phyloP scores from a whole-genome alignment of 1,139 yeast species.

The Spathaspora sp. region DNA sequence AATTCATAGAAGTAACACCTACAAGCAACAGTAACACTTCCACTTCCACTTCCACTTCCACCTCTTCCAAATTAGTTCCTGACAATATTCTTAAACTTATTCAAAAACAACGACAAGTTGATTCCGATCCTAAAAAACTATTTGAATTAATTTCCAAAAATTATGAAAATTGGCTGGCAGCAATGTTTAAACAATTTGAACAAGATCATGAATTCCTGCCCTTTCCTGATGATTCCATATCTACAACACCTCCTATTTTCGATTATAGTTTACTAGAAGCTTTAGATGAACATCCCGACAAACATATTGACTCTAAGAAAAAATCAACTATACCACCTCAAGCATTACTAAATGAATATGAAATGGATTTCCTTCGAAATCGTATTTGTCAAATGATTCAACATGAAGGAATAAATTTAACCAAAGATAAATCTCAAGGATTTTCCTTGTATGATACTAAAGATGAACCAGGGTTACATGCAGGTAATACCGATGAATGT shows the following conservation, averaged over 20 bases:
- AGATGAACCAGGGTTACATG: constrained; percentile 43
- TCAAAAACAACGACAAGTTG: background rate
- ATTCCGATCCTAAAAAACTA: constrained; percentile 22
- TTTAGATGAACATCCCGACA: constrained; percentile 22
- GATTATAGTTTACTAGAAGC: constrained; percentile 34
- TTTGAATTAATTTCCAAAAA: constrained; percentile 38
- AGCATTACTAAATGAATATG: constrained; percentile 28
- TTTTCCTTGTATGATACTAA: constrained; percentile 41
- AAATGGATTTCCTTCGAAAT: constrained; percentile 32
- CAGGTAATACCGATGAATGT: constrained; percentile 24
- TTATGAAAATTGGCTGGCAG: constrained; percentile 41
- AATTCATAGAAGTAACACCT: background rate
- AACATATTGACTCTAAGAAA: background rate
- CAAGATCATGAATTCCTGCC: constrained; percentile 27
- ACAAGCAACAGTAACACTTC: background rate
- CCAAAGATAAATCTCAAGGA: constrained; percentile 18
- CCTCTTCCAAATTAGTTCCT: background rate
- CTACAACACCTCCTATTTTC: constrained; percentile 23
- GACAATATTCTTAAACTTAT: background rate
- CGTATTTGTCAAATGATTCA: constrained; percentile 27
- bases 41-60: too few relatives aligned
- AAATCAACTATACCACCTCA: constrained; percentile 11
- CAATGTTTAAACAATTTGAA: constrained; percentile 28
- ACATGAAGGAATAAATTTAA: constrained; percentile 8
- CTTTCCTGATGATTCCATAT: constrained; percentile 26